phyloP scores from a whole-genome alignment of 2,329 filamentous ascomycete species.

The Trichophyton simii region DNA sequence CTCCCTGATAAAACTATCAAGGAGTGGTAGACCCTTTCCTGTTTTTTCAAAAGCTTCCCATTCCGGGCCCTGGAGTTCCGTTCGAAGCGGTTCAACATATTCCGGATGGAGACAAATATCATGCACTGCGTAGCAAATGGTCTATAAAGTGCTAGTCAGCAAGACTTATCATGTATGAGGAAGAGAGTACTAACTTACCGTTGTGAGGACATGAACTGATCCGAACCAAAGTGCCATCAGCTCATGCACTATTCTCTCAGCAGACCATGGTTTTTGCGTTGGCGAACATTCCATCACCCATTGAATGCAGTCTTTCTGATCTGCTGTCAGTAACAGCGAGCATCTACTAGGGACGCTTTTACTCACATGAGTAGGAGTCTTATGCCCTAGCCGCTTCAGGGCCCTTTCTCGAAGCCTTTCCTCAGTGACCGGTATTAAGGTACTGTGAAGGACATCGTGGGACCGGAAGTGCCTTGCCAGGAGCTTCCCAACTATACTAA shows the following conservation, averaged over 20 bases:
- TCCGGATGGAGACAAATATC: neutral
- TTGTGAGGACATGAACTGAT: neutral
- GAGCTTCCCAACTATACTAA: neutral
- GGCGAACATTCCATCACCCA: neutral
- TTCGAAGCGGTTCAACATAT: neutral
- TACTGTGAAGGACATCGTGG: neutral
- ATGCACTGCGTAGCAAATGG: neutral
- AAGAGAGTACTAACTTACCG: neutral
- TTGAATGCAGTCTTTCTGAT: constrained; percentile 1
- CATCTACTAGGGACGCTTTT: neutral
- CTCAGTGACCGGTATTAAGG: neutral
- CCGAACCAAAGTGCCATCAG: constrained; percentile 1
- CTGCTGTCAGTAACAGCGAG: neutral
- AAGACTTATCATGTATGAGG: neutral
- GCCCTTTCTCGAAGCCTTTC: neutral
- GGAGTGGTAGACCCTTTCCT: neutral
- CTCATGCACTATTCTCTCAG: neutral
- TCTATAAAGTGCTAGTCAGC: neutral
- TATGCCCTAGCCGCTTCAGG: neutral
- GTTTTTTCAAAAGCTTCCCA: neutral
- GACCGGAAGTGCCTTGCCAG: neutral
- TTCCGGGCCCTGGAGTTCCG: neutral
- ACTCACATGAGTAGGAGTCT: neutral
- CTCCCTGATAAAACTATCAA: neutral
- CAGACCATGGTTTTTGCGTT: neutral